These are phyloP conservation scores for Phytophthora sp. DNA, from an alignment of 352 stramenopile species.

Conservation along the genomic window DNA sequence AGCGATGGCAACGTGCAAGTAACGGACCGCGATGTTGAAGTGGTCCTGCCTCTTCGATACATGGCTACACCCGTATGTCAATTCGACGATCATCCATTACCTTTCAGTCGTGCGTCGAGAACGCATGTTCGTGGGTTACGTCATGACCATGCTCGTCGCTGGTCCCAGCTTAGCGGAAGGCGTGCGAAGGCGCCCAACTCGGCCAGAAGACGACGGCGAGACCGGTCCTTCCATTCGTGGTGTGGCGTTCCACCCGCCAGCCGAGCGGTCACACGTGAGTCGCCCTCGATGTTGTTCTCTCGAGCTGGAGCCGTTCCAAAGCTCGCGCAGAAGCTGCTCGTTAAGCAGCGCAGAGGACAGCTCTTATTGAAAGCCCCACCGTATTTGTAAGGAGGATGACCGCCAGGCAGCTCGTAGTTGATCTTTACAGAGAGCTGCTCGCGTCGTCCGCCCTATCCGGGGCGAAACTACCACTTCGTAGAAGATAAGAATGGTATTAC, in stretches of 20 bases:
- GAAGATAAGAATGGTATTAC: slow-evolving; percentile 14
- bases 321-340: background rate
- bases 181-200: slow-evolving; percentile 8
- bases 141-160: background rate
- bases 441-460: slow-evolving; percentile 10
- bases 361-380: too few relatives aligned
- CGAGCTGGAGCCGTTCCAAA: slow-evolving; percentile 12
- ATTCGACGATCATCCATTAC: slow-evolving; percentile 15
- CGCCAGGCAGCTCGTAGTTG: slow-evolving; percentile 9
- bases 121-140: too few relatives aligned
- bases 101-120: slow-evolving; percentile 20
- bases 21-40: slow-evolving; percentile 29
- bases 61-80: slow-evolving; percentile 25
- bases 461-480: background rate
- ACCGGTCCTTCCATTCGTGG: slow-evolving; percentile 1
- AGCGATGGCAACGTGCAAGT: slow-evolving; percentile 1
- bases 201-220: background rate
- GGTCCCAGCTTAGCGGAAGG: slow-evolving; percentile 7
- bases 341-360: background rate
- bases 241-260: background rate
- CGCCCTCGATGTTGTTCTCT: too few relatives aligned
- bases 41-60: slow-evolving; percentile 1
- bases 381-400: too few relatives aligned
- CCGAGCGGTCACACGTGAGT: slow-evolving; percentile 13
- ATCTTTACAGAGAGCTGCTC: slow-evolving; percentile 25